Evolutionary conservation across 768 basidiomycete species (phyloP), one percentile per base, ranked within the genome.

Genomic region (Leccinum imitatum): DNA sequence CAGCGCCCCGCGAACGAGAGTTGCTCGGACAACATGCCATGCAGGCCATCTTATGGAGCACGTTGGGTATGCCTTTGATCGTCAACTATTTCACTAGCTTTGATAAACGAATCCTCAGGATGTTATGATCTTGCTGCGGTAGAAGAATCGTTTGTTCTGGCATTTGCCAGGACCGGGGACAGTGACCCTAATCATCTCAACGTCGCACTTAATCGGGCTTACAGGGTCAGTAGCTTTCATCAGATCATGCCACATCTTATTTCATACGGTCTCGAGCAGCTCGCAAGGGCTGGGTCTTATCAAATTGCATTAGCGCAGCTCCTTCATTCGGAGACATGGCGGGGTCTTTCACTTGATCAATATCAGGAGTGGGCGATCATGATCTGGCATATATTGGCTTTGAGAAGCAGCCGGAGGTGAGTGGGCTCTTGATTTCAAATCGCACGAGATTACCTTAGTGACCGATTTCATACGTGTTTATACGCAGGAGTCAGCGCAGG

Each of bases 1-100:
- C 77, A 21, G 67, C 78, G 2, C 78, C 82, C 35, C 68, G 75
- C 14, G 84, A 86, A 47, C 75, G 76, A 13, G 87, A 91, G 54
- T 83, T 90, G 69, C 88, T 87, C 78, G 84, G 84, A 14, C 84
- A 84, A 54, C 89, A 93, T 68, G 82, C 85, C 19, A 87, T 90
- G 48, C 89, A 91, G 67, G 85, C 87, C 13, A 74, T 87, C 48
- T 77, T 89, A 15, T 93, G 92, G 91, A 79, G 74, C 60, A 81
- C 84, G 55, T 77, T 85, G 59, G 91, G 91, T 90, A 60, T 75
- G 68, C 13, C 17, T 21, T 54, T 23, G 17, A 52, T 11, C 17
- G 6, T 11, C 27, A 21, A 17, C 17, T 47, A 7, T 37, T n/a
- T 39, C 9, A 21, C 50, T 33, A 39, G 6, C 14, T 48, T 60